Evolutionary conservation across 352 stramenopile species (phyloP).

Genomic region (Phytophthora vignae): DNA sequence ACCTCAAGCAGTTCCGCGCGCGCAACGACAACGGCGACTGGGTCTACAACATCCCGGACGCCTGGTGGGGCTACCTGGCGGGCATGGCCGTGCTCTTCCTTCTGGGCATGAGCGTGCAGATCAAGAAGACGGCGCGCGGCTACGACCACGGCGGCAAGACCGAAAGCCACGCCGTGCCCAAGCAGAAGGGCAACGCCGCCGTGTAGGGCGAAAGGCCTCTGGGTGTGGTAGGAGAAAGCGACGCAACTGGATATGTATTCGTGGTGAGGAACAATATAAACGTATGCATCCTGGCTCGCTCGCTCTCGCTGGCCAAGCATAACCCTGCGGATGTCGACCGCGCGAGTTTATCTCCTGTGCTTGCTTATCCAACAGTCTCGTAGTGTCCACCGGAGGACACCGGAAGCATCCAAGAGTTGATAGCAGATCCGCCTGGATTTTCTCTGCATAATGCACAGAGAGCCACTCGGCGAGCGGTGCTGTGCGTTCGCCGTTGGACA

Average conservation of each 20-base stretch:
- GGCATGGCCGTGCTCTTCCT: conserved; percentile 63
- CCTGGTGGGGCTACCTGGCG: conserved; percentile 82
- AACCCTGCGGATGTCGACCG: not conserved
- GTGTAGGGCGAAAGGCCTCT: conserved; percentile 22
- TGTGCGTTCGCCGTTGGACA: conserved; percentile 21
- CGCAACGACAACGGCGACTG: conserved; percentile 49
- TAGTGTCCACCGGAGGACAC: conserved; percentile 7
- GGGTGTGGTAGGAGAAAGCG: not conserved
- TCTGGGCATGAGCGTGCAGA: conserved; percentile 67
- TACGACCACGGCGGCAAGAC: conserved; percentile 54
- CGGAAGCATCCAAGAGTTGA: not conserved
- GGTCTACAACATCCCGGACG: conserved; percentile 69
- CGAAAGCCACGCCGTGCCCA: conserved; percentile 38
- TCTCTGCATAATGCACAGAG: not conserved
- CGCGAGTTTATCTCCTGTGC: too few species aligned
- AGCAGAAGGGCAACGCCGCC: conserved; percentile 33
- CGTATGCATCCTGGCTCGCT: conserved; percentile 20
- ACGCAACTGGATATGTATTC: conserved; percentile 28
- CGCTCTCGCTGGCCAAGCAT: not conserved
- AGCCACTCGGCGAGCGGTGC: too few species aligned
- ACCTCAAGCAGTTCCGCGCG: conserved; percentile 58
- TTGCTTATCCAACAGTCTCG: conserved; percentile 2
- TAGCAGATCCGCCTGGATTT: conserved; percentile 24
- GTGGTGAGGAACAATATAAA: conserved; percentile 31
- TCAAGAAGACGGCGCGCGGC: conserved; percentile 65